Conservation (phyloP, 495 filamentous ascomycete genomes). For the Parathielavia appendiculata region DNA sequence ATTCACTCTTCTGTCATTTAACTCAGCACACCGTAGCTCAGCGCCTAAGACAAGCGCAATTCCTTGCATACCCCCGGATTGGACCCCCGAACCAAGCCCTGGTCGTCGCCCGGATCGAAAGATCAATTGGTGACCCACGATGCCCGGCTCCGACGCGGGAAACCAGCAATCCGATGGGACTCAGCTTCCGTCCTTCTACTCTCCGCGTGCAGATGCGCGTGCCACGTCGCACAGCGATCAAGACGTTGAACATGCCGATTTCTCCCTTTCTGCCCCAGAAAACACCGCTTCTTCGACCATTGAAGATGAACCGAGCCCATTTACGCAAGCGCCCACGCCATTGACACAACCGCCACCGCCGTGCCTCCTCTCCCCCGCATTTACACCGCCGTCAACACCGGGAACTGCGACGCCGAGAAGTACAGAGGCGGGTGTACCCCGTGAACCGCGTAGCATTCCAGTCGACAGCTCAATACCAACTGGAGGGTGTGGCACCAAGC, state of each 20-base stretch:
- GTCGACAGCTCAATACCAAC: conserved; percentile 50
- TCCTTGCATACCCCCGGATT: not conserved
- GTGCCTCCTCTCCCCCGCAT: conserved; percentile 64
- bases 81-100: conserved; percentile 2
- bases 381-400: conserved; percentile 76
- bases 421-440: conserved; percentile 17
- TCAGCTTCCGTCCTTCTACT: conserved; percentile 45
- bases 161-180: conserved; percentile 29
- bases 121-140: conserved; percentile 7
- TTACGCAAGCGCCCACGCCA: conserved; percentile 7
- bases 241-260: conserved; percentile 21
- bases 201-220: conserved; percentile 34
- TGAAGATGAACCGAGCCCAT: not conserved
- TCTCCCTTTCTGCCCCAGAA: conserved; percentile 15
- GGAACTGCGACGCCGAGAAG: conserved; percentile 51
- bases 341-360: conserved; percentile 34
- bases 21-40: not conserved
- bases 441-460: conserved; percentile 46
- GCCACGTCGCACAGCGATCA: conserved; percentile 18
- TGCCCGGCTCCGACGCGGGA: conserved; percentile 16
- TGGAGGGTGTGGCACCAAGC: conserved; percentile 49
- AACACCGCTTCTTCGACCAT: conserved; percentile 2
- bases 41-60: not conserved
- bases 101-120: not conserved
- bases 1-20: not conserved